Base-by-base conservation (phyloP, 805 yeast species). In the Wickerhamomyces strasburgensis region DNA sequence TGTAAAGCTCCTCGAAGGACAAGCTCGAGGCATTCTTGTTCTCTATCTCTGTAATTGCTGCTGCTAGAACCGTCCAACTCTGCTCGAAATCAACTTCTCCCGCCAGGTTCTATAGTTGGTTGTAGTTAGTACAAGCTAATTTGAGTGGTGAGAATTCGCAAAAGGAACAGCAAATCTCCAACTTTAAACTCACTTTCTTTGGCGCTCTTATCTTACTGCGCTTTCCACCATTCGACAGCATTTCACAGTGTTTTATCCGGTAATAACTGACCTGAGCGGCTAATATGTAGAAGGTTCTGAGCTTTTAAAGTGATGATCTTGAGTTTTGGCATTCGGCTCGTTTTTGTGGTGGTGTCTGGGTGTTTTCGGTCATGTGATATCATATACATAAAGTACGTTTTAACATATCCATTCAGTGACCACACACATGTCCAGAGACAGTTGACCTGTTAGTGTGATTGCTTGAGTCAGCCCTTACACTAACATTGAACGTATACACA, bases 1-100 rank as follows among this genome's bases (percentile, higher is more conserved):
- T 64, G 57, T 89, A 89, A 0, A 88, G 67, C 47, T 80, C 85
- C 51, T 88, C 96, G 54, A 85, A 88, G 1, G 93, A 83, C 19
- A 88, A 63, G 39, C 73, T 72, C 4, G 84, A 74, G 6, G 88
- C 88, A 51, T 83, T 76, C 48, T 84, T 78, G 29, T 70, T 67
- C 51, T 79, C 83, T 38, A 89, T 88, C 48, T 81, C 83, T 13
- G 54, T 60, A 25, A 88, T 80, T 15, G 96, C 95, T 27, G 70
- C 65, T 6, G 80, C 60, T 15, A 88, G 62, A 0, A 74, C 64
- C 2, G 53, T 51, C 95, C 96, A 87, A 0, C 83, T 67, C 35
- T 73, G 70, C 14, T 77, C 80, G 44, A 80, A 82, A 47, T 77
- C 83, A 7, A 72, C 63, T 14, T 64, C 64, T 21, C 58, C 56